Conservation (phyloP, 495 filamentous ascomycete species). For the Penicillium flavigenum region DNA sequence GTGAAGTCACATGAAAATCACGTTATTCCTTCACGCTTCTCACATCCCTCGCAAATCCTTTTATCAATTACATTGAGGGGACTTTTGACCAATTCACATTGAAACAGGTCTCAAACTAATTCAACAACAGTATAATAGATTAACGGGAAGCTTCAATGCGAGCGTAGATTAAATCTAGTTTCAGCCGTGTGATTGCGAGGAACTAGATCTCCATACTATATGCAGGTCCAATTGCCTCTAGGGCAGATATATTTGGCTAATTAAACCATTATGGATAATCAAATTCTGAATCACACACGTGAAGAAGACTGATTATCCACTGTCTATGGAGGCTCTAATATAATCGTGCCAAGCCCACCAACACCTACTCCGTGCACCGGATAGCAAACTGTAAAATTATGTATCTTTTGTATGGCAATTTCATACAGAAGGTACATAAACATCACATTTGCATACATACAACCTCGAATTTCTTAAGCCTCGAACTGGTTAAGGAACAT, state of each 20-base stretch:
- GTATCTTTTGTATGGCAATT: too few relatives aligned
- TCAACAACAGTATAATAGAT: background rate
- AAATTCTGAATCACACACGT: too few relatives aligned
- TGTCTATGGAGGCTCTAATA: background rate
- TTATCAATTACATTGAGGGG: background rate
- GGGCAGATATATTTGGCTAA: background rate
- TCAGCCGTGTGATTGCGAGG: slow-evolving; percentile 4
- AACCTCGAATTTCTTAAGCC: too few relatives aligned
- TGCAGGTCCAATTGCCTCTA: slow-evolving; percentile 2
- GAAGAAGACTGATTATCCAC: background rate
- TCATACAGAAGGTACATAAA: too few relatives aligned
- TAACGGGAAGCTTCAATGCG: background rate
- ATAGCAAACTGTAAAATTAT: too few relatives aligned
- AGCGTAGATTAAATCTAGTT: slow-evolving; percentile 1
- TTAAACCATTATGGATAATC: background rate
- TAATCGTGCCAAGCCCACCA: background rate
- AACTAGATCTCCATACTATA: background rate
- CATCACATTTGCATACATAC: too few relatives aligned
- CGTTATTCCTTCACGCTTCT: background rate
- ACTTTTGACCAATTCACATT: background rate
- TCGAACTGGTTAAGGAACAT: too few relatives aligned
- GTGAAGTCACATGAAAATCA: background rate
- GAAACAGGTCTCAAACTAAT: background rate
- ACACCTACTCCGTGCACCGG: too few relatives aligned
- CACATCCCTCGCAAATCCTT: too few relatives aligned